Evolutionary conservation across 2,329 filamentous ascomycete genomes (phyloP).

Genomic region (Fonsecaea erecta): DNA sequence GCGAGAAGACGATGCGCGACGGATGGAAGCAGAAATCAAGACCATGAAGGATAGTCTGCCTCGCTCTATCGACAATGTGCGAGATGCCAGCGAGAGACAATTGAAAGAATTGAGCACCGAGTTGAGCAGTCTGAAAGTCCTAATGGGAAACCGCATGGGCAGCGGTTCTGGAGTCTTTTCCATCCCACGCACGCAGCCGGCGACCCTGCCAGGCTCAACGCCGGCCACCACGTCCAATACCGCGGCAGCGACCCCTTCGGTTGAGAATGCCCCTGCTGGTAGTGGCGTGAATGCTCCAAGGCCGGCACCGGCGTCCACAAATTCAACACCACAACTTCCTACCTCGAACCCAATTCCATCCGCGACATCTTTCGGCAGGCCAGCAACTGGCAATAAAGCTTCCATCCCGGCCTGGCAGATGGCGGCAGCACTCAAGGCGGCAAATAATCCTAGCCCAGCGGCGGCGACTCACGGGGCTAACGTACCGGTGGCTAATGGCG

Average conservation of each 20-base stretch:
- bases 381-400: slow-evolving; percentile 55
- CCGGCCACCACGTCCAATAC: slow-evolving; percentile 24
- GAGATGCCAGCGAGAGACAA: slow-evolving; percentile 77
- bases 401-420: slow-evolving; percentile 82
- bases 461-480: slow-evolving; percentile 10
- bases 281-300: slow-evolving; percentile 18
- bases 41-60: slow-evolving; percentile 83
- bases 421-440: slow-evolving; percentile 63
- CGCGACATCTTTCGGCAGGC: slow-evolving; percentile 7
- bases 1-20: slow-evolving; percentile 83
- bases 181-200: slow-evolving; percentile 41
- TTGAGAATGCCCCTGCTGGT: slow-evolving; percentile 6
- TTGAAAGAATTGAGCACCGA: slow-evolving; percentile 85
- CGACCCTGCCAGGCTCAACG: slow-evolving; percentile 40
- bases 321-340: slow-evolving; percentile 24
- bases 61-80: slow-evolving; percentile 84
- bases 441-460: slow-evolving; percentile 16
- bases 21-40: slow-evolving; percentile 84
- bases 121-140: slow-evolving; percentile 87
- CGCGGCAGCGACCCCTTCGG: slow-evolving; percentile 14
- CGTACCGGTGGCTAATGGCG: slow-evolving; percentile 20
- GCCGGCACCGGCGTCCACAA: slow-evolving; percentile 27
- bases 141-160: slow-evolving; percentile 70
- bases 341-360: slow-evolving; percentile 13
- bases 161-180: slow-evolving; percentile 30